Conservation (phyloP, 2,329 filamentous ascomycete genomes). For the Aspergillus flavus region DNA sequence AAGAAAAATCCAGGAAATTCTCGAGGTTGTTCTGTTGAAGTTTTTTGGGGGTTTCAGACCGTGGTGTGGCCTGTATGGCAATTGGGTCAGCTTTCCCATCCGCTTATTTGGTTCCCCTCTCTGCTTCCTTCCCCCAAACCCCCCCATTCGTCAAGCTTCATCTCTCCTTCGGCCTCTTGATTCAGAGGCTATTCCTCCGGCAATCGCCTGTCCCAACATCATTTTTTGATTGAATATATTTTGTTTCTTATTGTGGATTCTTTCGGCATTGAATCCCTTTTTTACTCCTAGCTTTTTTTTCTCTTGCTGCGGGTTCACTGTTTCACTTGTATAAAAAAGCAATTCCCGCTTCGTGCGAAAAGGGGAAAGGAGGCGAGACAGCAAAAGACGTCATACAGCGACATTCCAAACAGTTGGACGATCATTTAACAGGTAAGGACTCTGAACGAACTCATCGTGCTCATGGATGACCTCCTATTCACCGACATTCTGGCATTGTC, state of each 20-base stretch:
- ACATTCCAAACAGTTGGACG: slow-evolving; percentile 13
- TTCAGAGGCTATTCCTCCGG: slow-evolving; percentile 6
- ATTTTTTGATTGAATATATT: slow-evolving; percentile 21
- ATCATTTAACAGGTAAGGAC: slow-evolving; percentile 20
- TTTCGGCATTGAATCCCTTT: background rate
- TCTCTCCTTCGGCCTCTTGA: slow-evolving; percentile 21
- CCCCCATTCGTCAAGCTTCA: slow-evolving; percentile 19
- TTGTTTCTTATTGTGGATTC: slow-evolving; percentile 10
- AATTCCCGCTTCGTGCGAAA: slow-evolving; percentile 21
- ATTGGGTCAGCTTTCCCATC: slow-evolving; percentile 25
- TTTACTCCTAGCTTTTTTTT: slow-evolving; percentile 1
- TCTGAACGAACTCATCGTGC: background rate
- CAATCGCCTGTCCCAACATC: slow-evolving; percentile 8
- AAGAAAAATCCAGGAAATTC: background rate
- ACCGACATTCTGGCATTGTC: slow-evolving; percentile 5
- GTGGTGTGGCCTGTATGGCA: slow-evolving; percentile 22
- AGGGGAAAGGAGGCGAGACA: slow-evolving; percentile 14
- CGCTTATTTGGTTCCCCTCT: slow-evolving; percentile 27
- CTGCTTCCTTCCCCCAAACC: slow-evolving; percentile 17
- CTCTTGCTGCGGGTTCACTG: background rate
- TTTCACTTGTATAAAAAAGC: slow-evolving; percentile 11
- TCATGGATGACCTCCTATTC: background rate
- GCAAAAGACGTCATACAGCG: slow-evolving; percentile 20
- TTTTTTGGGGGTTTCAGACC: slow-evolving; percentile 15
- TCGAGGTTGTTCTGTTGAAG: background rate